A percentile compares a stretch with the other conserved stretches of the same genome.
Evolutionary conservation across 2,329 filamentous ascomycete species (phyloP).

Genomic region (Fusarium sterilihyphosum): DNA sequence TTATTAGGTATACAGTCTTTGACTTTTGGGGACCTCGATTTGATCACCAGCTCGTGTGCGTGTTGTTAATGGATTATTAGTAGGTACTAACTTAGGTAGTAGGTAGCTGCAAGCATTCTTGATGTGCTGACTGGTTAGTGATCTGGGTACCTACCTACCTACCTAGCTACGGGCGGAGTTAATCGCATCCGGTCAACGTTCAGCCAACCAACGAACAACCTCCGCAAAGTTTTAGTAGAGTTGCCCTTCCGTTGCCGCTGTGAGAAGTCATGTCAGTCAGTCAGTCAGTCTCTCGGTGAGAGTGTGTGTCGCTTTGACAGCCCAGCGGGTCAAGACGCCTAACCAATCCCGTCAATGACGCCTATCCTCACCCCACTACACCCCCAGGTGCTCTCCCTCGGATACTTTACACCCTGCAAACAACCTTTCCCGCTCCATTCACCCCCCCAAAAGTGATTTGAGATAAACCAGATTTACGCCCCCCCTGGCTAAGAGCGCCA

Average conservation of each 20-base stretch:
- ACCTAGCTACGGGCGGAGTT: conserved; percentile 1
- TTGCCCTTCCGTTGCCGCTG: conserved; percentile 2
- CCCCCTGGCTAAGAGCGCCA: conserved; percentile 28
- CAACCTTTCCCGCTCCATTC: background rate
- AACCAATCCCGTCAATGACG: conserved; percentile 24
- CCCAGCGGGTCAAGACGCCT: conserved; percentile 20
- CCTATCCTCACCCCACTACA: background rate
- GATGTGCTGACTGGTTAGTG: background rate
- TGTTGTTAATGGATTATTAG: background rate
- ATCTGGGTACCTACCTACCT: too few relatives aligned
- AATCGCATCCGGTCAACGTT: conserved; percentile 40
- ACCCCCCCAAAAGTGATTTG: conserved; percentile 5
- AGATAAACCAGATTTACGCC: conserved; percentile 21
- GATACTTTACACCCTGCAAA: background rate
- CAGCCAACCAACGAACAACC: conserved; percentile 20
- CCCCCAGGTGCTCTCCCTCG: background rate
- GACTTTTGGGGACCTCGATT: background rate
- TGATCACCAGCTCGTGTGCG: background rate
- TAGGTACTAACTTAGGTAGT: too few relatives aligned
- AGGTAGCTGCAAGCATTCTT: background rate
- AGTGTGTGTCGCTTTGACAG: conserved; percentile 31
- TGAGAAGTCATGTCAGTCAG: conserved; percentile 15
- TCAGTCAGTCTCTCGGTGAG: background rate
- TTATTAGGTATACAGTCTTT: background rate
- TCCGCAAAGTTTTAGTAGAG: background rate